Conservation (phyloP, 148 eudicot genomes). For the Suaeda aralocaspica region DNA sequence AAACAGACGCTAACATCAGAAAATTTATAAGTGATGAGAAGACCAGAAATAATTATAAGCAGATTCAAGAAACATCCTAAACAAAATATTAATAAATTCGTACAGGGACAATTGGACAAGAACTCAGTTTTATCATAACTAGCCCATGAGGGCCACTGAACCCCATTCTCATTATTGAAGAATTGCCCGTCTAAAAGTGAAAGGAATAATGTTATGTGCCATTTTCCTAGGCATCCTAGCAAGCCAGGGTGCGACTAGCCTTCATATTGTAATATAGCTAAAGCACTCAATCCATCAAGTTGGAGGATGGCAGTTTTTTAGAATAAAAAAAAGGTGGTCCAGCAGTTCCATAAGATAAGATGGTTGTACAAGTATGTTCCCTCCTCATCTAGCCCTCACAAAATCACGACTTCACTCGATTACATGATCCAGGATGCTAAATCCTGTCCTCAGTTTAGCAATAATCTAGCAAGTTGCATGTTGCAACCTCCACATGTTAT, state of each 20-base stretch:
- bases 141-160: too few relatives aligned
- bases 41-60: neutral
- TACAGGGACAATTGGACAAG: too few relatives aligned
- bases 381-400: neutral
- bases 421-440: conserved; percentile 2
- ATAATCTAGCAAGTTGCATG: neutral
- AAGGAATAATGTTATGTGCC: neutral
- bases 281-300: neutral
- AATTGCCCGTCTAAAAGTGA: neutral
- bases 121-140: neutral
- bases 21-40: neutral
- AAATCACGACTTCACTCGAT: neutral
- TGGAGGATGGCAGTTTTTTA: neutral
- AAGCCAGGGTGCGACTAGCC: neutral
- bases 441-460: neutral
- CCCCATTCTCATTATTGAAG: neutral
- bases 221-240: neutral
- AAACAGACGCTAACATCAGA: neutral
- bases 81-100: neutral
- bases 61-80: neutral
- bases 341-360: neutral
- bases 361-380: neutral
- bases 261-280: neutral
- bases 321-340: neutral
- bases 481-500: conserved; percentile 3